A percentile compares a stretch with the other conserved stretches of the same genome.
Conservation (phyloP, 805 yeast species). For the Metschnikowia kunwiensis region DNA sequence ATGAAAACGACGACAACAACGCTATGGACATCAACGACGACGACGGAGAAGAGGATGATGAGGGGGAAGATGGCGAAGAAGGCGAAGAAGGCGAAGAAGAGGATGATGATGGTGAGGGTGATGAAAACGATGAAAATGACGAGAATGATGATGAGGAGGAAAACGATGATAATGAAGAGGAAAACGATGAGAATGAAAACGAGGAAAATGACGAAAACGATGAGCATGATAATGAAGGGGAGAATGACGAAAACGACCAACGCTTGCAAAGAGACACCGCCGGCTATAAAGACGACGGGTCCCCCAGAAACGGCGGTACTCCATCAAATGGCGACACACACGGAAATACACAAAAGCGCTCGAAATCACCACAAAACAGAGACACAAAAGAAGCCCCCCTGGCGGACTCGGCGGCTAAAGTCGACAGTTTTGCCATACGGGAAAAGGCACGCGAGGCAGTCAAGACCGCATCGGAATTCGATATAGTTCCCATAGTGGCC, state of each 20-base stretch:
- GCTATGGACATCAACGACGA: slow-evolving; percentile 13
- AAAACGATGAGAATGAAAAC: slow-evolving; percentile 27
- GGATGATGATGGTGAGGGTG: slow-evolving; percentile 20
- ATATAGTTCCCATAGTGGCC: slow-evolving; percentile 81
- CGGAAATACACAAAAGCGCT: too few relatives aligned
- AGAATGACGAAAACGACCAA: background rate
- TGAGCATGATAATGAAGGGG: slow-evolving; percentile 19
- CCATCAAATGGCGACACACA: too few relatives aligned
- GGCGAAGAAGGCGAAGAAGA: slow-evolving; percentile 16
- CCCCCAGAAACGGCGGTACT: too few relatives aligned
- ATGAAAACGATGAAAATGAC: slow-evolving; percentile 22
- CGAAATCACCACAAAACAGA: background rate
- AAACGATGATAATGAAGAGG: slow-evolving; percentile 23
- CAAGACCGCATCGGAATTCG: slow-evolving; percentile 52
- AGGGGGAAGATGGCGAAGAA: slow-evolving; percentile 12
- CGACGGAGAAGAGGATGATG: slow-evolving; percentile 16
- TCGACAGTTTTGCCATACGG: slow-evolving; percentile 9
- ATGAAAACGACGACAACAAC: slow-evolving; percentile 20
- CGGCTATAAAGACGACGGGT: too few relatives aligned
- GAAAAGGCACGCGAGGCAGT: slow-evolving; percentile 42
- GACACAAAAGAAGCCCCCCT: slow-evolving; percentile 10
- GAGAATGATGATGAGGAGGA: slow-evolving; percentile 24
- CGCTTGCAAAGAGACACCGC: too few relatives aligned
- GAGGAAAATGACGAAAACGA: slow-evolving; percentile 27
- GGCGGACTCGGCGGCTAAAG: background rate